These are phyloP conservation scores for Priceomyces castillae DNA, from an alignment of 805 yeast genomes.

Conservation along the genomic window DNA sequence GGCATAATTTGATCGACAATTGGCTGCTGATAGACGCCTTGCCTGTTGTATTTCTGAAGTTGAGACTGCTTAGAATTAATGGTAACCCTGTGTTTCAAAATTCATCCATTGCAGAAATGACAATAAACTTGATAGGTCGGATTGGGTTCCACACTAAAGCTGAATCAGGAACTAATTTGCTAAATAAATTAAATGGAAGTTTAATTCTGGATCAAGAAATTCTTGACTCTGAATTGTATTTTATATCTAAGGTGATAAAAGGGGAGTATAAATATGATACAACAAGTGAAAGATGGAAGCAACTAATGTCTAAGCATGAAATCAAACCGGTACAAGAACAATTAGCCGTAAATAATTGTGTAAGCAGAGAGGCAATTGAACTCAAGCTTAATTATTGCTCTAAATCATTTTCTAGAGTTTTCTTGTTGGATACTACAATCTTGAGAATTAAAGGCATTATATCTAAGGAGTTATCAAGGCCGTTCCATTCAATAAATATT, in stretches of 20 bases:
- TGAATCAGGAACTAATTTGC: constrained; percentile 14
- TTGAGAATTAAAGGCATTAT: constrained; percentile 35
- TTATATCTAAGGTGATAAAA: constrained; percentile 49
- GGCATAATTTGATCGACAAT: constrained; percentile 44
- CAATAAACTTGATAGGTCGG: constrained; percentile 47
- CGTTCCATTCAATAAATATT: constrained; percentile 24
- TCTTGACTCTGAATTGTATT: constrained; percentile 64
- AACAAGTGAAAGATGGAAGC: constrained; percentile 38
- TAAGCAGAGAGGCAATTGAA: constrained; percentile 7
- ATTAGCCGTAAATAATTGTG: background rate
- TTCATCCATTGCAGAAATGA: constrained; percentile 29
- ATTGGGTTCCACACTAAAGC: constrained; percentile 17
- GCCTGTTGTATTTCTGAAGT: constrained; percentile 32
- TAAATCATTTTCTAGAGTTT: constrained; percentile 13
- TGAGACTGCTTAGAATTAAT: constrained; percentile 47
- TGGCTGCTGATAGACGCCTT: constrained; percentile 50
- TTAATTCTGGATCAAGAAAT: constrained; percentile 46
- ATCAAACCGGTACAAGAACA: constrained; percentile 9
- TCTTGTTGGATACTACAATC: constrained; percentile 25
- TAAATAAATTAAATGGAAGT: constrained; percentile 59
- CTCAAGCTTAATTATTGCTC: constrained; percentile 8
- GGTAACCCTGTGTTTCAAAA: constrained; percentile 49
- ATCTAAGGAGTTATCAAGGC: constrained; percentile 12
- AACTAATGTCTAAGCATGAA: constrained; percentile 37
- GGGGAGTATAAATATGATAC: constrained; percentile 19